A percentile compares a stretch with the other conserved stretches of the same genome.
These are phyloP conservation scores for Penicillium bialowiezense DNA, from an alignment of 495 filamentous ascomycete genomes.

Conservation along the genomic window DNA sequence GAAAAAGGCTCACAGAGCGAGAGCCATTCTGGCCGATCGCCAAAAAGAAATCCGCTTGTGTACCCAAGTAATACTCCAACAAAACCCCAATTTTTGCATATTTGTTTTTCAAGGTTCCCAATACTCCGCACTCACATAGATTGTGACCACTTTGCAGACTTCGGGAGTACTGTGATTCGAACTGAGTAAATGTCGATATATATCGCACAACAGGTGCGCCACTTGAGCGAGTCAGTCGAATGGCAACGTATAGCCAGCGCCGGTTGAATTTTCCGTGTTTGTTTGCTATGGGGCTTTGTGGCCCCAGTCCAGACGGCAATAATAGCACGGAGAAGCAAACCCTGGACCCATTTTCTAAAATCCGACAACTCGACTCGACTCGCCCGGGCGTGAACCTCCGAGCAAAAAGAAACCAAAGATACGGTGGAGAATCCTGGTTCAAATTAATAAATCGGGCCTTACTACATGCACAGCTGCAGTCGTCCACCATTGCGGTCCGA, in stretches of 20 bases:
- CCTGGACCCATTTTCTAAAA: too few relatives aligned
- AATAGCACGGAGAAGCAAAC: too few relatives aligned
- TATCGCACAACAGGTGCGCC: not conserved
- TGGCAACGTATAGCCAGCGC: not conserved
- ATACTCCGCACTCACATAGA: too few relatives aligned
- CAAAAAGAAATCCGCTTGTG: too few relatives aligned
- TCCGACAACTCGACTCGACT: too few relatives aligned
- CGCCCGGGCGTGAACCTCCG: not conserved
- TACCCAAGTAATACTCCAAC: too few relatives aligned
- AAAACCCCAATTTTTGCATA: too few relatives aligned
- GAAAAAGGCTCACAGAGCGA: too few relatives aligned
- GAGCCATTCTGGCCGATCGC: too few relatives aligned
- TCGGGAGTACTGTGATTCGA: not conserved
- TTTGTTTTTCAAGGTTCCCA: too few relatives aligned
- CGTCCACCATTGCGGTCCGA: not conserved
- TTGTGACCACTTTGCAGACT: not conserved
- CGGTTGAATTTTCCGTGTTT: constrained; percentile 5
- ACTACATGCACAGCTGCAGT: constrained; percentile 1
- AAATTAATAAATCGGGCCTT: not conserved
- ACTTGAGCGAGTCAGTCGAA: not conserved
- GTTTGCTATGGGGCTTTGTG: not conserved
- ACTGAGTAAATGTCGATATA: not conserved
- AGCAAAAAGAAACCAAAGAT: not conserved
- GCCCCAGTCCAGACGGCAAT: constrained; percentile 9
- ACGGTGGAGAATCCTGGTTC: constrained; percentile 2